Evolutionary conservation across 192 early-diverging fungal species (phyloP).

Genomic region (Rhizoclosmatium globosum): DNA sequence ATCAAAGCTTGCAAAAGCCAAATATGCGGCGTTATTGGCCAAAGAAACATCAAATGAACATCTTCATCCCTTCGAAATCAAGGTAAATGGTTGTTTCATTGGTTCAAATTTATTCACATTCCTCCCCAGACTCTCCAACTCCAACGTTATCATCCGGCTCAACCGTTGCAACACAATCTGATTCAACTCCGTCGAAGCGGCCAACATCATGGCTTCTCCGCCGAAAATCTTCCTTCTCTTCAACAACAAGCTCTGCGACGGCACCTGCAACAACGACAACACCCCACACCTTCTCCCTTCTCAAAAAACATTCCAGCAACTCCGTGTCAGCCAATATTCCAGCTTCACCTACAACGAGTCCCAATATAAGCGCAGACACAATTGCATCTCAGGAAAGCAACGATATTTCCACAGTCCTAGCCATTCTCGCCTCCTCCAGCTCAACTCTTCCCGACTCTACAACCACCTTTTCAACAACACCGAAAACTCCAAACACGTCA

Average conservation of each 20-base stretch:
- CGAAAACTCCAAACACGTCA: not conserved
- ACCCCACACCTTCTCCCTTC: not conserved
- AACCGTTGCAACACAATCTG: too few species aligned
- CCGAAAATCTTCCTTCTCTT: not conserved
- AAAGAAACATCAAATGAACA: not conserved
- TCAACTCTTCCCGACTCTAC: not conserved
- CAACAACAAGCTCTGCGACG: not conserved
- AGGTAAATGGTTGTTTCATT: too few species aligned
- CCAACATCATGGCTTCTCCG: not conserved
- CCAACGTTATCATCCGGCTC: too few species aligned
- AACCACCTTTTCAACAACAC: conserved; percentile 2
- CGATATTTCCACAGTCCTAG: not conserved
- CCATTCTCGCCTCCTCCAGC: not conserved
- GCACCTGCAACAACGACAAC: too few species aligned
- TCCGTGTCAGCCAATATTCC: not conserved
- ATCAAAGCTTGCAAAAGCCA: not conserved
- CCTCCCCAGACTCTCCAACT: too few species aligned
- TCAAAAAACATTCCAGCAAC: not conserved
- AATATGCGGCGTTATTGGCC: not conserved
- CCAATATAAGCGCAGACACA: not conserved
- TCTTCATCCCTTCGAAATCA: too few species aligned
- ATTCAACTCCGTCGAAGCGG: too few species aligned
- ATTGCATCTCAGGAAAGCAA: not conserved
- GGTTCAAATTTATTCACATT: too few species aligned
- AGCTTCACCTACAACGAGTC: not conserved